These are phyloP conservation scores for Circinella umbellata DNA, from an alignment of 371 early-diverging fungal genomes.

Conservation along the genomic window DNA sequence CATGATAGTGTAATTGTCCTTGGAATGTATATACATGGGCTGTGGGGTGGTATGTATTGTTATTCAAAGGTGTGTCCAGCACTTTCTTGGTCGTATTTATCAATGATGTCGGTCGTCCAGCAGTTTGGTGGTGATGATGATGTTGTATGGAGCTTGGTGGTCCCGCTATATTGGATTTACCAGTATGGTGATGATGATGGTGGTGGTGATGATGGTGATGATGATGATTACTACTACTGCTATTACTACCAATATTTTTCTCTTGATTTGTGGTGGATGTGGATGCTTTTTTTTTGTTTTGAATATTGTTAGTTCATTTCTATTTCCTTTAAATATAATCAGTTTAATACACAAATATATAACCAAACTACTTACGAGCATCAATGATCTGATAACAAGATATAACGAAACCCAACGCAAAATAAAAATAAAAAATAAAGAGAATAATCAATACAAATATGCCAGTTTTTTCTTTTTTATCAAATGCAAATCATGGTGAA, in stretches of 20 bases:
- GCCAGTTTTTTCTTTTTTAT: background rate
- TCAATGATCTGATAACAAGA: background rate
- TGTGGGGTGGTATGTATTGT: slow-evolving; percentile 8
- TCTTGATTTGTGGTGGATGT: background rate
- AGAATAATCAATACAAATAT: background rate
- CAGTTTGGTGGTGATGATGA: too few species aligned
- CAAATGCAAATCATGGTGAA: background rate
- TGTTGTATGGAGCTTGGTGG: too few species aligned
- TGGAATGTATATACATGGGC: slow-evolving; percentile 22
- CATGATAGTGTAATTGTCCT: slow-evolving; percentile 33
- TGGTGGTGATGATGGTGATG: too few species aligned
- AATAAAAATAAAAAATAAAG: background rate
- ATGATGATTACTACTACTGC: background rate
- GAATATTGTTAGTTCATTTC: background rate
- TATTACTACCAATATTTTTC: slow-evolving; percentile 3
- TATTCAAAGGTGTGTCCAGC: slow-evolving; percentile 14
- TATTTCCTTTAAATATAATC: too few species aligned
- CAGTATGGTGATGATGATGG: background rate
- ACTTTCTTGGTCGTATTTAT: slow-evolving; percentile 10
- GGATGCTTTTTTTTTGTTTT: background rate
- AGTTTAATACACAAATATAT: too few species aligned
- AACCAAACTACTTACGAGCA: slow-evolving; percentile 8
- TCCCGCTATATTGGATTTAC: background rate
- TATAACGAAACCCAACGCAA: background rate
- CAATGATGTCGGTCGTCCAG: background rate